These are phyloP conservation scores for Buxus sempervirens DNA, from an alignment of 164 flowering plant genomes.

Conservation along the genomic window DNA sequence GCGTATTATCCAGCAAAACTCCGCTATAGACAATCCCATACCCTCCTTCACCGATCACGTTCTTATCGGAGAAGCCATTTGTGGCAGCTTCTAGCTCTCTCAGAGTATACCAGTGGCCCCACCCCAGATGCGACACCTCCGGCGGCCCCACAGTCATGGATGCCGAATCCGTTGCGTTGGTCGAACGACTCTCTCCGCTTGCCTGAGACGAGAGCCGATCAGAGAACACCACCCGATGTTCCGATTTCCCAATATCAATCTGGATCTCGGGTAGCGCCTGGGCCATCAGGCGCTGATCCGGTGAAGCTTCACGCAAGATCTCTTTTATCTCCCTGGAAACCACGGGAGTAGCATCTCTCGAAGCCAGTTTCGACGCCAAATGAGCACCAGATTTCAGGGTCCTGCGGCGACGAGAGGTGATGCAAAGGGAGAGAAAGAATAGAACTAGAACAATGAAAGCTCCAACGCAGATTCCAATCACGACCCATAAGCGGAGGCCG, in stretches of 20 bases:
- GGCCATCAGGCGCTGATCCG: not conserved
- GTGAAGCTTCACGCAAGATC: not conserved
- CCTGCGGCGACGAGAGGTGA: constrained; percentile 15
- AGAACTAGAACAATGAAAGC: constrained; percentile 11
- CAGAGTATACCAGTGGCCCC: constrained; percentile 17
- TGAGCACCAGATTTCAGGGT: not conserved
- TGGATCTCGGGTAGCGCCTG: constrained; percentile 11
- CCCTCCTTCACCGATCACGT: constrained; percentile 33
- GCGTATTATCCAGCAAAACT: constrained; percentile 17
- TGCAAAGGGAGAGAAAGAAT: constrained; percentile 9
- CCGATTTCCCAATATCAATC: constrained; percentile 12
- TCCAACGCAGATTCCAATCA: constrained; percentile 9
- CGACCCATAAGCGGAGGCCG: constrained; percentile 29
- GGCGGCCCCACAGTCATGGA: not conserved
- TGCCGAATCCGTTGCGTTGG: constrained; percentile 10
- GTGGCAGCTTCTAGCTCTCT: constrained; percentile 30
- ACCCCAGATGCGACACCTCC: constrained; percentile 12
- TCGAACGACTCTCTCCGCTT: not conserved
- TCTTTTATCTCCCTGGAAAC: not conserved
- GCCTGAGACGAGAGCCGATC: constrained; percentile 1
- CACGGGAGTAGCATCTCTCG: not conserved
- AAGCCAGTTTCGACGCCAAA: not conserved
- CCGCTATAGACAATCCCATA: constrained; percentile 33
- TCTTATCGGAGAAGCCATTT: constrained; percentile 25
- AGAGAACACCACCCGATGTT: constrained; percentile 3